phyloP scores from a whole-genome alignment of 129 eudicot species.

The Kitagawia praeruptora region DNA sequence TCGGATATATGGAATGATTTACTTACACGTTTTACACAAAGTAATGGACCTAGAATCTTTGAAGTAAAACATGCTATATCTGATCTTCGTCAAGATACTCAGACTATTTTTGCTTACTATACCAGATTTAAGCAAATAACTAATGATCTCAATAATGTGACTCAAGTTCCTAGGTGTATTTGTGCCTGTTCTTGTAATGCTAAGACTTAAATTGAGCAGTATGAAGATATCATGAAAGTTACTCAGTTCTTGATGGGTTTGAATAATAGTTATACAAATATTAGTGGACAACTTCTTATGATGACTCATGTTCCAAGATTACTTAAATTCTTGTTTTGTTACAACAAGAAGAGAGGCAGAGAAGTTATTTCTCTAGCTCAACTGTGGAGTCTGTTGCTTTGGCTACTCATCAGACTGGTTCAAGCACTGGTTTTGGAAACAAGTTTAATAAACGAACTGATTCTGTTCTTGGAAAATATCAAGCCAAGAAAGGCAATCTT shows the following conservation, averaged over 20 bases:
- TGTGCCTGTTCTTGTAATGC: neutral
- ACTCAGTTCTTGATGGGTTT: neutral
- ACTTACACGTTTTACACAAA: neutral
- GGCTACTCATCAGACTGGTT: too few species aligned
- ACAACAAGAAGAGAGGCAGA: too few species aligned
- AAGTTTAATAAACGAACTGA: too few species aligned
- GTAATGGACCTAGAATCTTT: neutral
- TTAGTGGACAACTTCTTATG: neutral
- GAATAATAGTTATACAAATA: neutral
- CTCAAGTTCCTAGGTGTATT: neutral
- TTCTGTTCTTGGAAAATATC: too few species aligned
- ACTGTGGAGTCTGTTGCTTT: too few species aligned
- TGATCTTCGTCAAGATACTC: neutral
- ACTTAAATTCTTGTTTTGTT: too few species aligned
- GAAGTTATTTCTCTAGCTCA: too few species aligned
- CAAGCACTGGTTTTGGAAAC: too few species aligned
- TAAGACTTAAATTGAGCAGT: fast-evolving
- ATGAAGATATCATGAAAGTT: neutral
- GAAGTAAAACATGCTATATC: neutral
- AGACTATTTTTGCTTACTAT: neutral
- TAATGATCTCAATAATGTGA: neutral
- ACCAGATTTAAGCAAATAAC: neutral
- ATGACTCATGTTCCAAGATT: neutral
- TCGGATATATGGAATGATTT: neutral
- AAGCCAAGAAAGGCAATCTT: too few species aligned